Evolutionary conservation across 805 yeast genomes (phyloP), one percentile per base, ranked within the genome.

Genomic region (Candida maesae): DNA sequence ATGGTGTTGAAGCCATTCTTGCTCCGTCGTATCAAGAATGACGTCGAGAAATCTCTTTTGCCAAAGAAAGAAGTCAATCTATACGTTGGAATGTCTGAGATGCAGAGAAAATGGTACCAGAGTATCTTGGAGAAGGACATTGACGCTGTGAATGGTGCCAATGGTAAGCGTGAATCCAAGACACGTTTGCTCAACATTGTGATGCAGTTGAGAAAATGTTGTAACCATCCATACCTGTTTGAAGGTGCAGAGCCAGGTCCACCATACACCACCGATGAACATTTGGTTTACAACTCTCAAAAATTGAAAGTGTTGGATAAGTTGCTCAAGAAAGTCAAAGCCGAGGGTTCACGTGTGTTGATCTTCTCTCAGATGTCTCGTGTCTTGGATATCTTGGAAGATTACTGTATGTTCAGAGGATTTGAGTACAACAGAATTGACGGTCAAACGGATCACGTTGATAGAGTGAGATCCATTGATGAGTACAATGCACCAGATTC

Each of bases 221-320:
- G 91, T 64, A 84, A 84, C 53, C 95, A 84, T 64, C 95, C 95
- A 12, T 84, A 84, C 56, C 63, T 84, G 29, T 84, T 84, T 54
- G 93, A 84, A 59, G 95, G 95, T 33, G 93, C 91, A 1, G 95
- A 84, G 56, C 93, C 93, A 1, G 95, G 95, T 11, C 95, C 95
- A 15, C 95, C 95, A 17, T 84, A 69, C 53, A 84, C 93, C 8
- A 84, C 91, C 0, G 95, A 84, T 60, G 93, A 84, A 58, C 95
- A 84, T 64, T 68, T 84, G 58, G 80, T 84, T 25, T 81, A 61
- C 60, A 84, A 84, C 58, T 72, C 89, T 4, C 81, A 79, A 41
- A 84, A 84, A 57, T 71, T 84, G 73, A 71, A 80, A 35, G 81
- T 84, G 18, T 66, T 84, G 55, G 95, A 84, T 58, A 76, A 77